Evolutionary conservation across 768 basidiomycete genomes (phyloP), one percentile per base, ranked within the genome.

Genomic region (Suillus cothurnatus): DNA sequence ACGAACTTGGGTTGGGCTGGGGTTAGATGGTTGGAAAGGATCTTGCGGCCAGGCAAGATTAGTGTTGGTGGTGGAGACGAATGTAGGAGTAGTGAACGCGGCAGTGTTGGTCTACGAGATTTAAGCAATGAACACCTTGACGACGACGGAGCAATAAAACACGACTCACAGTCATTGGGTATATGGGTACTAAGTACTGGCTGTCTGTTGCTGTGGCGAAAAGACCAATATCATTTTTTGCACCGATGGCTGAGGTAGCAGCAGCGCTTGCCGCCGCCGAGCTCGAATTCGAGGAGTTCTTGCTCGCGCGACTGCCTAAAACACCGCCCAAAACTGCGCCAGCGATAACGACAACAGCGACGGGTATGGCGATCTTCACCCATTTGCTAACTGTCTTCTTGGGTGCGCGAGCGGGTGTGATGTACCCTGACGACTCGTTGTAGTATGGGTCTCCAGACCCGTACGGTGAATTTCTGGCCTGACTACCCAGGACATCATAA

Each of bases 131-230:
- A 56, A 63, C 41, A 39, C 50, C 61, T 36, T 23, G 36, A 56
- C 47, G 28, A 31, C 15, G 15, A 50, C 19, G 8, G 23, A 63
- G 55, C 26, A 32, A n/a, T n/a, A 26, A 52, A 39, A 38, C 63
- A 39, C 43, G 62, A 86, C 93, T 80, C 67, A 96, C 95, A 6
- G 93, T 93, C 23, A 93, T 89, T 7, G 95, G 93, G 74, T 96
- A 97, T 32, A 95, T 73, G 0, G 96, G 96, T 63, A 94, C 82
- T 80, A 90, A 84, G 74, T 87, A 97, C 58, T 86, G 82, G 71
- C 87, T 86, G 72, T 95, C 84, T 21, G 95, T 97, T 6, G 88
- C 87, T 2, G 90, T 90, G 34, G 95, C 86, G 72, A 88, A 93
- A 47, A 86, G 74, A 23, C 90, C 92, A 38, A 88, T 65, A n/a